Evolutionary conservation across 768 basidiomycete species (phyloP), one percentile per base, ranked within the genome.

Genomic region (Cystobasidium onofrii): DNA sequence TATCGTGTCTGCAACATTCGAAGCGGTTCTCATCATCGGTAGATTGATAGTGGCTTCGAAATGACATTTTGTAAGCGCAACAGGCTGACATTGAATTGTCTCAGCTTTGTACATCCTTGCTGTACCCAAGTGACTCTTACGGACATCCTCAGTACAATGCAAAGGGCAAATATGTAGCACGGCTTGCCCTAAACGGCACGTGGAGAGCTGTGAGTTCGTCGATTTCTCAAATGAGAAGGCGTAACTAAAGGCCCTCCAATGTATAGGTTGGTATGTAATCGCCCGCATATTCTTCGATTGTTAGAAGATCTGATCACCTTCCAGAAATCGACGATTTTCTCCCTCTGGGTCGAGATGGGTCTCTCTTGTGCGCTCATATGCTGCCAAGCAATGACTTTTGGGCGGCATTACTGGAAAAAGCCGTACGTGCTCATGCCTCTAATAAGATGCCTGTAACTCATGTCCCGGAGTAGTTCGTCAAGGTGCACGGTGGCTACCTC

Each of bases 391-490:
- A 64, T 29, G 41, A 43, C 18, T 39, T 61, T 25, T 73, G 72
- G 72, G 34, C 72, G 27, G 72, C 72, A n/a, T 46, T 46, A 20
- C 29, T 73, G n/a, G 72, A 73, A 50, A 73, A 73, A 29, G 72
- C 57, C 7, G 72, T 73, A 23, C 65, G 72, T 55, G 4, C 13
- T 18, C 23, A 6, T 31, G 36, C 17, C 15, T 61, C 20, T 4
- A 4, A 39, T 18, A 10, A 9, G 46, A n/a, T 25, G 27, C 3
- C 29, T 23, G 2, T 31, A 39, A 13, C 55, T 36, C 9, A n/a
- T 1, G 6, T 10, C 23, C 13, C n/a, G n/a, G 17, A 60, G 6
- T 27, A 73, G 72, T 73, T 65, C 31, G 60, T 73, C 63, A 73
- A 73, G 25, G n/a, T 73, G 2, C 60, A 64, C 25, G 60, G 61